These are phyloP conservation scores for Protomyces pachydermus DNA, from an alignment of 1,139 yeast species.

Conservation along the genomic window DNA sequence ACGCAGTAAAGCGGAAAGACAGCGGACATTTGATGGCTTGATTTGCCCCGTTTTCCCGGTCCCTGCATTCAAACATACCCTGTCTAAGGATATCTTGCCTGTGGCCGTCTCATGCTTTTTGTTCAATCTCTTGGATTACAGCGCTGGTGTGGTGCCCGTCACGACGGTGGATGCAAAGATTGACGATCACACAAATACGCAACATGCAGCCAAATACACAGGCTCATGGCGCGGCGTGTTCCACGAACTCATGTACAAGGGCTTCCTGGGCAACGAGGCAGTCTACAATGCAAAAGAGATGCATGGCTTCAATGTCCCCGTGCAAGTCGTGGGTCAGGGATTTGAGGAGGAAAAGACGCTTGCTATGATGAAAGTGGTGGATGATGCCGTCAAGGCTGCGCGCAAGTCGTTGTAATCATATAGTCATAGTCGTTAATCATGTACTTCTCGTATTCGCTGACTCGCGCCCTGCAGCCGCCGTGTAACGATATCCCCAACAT, in stretches of 20 bases:
- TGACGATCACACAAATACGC: conserved; percentile 43
- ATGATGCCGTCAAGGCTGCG: conserved; percentile 38
- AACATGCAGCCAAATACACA: conserved; percentile 39
- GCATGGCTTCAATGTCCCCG: conserved; percentile 62
- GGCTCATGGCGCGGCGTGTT: conserved; percentile 40
- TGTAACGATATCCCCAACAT: conserved; percentile 1
- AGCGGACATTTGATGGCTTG: conserved; percentile 25
- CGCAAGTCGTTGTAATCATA: not conserved
- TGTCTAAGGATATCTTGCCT: conserved; percentile 40
- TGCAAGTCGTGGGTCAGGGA: conserved; percentile 57
- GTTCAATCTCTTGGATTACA: conserved; percentile 52
- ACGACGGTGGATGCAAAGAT: conserved; percentile 46
- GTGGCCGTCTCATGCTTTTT: conserved; percentile 49
- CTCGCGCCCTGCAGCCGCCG: conserved; percentile 7
- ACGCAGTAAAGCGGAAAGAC: not conserved
- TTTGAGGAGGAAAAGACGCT: conserved; percentile 60
- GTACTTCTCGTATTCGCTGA: conserved; percentile 15
- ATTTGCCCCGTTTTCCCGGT: conserved; percentile 28
- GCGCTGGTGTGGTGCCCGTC: conserved; percentile 55
- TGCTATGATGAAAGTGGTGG: conserved; percentile 43
- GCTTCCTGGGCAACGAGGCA: conserved; percentile 43
- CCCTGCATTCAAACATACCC: conserved; percentile 29
- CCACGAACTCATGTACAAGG: conserved; percentile 39
- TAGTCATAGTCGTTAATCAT: not conserved
- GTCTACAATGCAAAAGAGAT: conserved; percentile 53